A percentile compares a stretch with the other conserved stretches of the same genome.
Conservation (phyloP, 2,329 filamentous ascomycete genomes). For the Colletotrichum lindemuthianum region DNA sequence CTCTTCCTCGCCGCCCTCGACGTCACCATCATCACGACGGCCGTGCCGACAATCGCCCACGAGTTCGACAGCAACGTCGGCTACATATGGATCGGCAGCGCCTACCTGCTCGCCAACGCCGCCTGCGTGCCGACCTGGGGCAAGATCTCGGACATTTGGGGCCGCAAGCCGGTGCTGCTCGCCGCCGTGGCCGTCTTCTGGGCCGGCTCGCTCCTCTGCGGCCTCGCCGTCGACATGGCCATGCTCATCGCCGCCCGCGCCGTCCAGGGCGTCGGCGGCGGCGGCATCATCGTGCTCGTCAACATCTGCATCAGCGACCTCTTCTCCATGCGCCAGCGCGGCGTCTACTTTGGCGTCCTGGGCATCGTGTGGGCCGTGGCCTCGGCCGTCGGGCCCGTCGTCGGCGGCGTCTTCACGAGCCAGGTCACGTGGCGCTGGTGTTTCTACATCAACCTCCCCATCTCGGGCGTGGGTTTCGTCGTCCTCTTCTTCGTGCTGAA, state of each 20-base stretch:
- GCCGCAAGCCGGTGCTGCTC: constrained; percentile 63
- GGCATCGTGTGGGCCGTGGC: constrained; percentile 75
- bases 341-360: constrained; percentile 70
- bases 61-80: constrained; percentile 71
- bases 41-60: constrained; percentile 67
- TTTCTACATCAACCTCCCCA: constrained; percentile 55
- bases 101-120: constrained; percentile 76
- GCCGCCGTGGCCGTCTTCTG: constrained; percentile 61
- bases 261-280: constrained; percentile 62
- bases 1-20: constrained; percentile 60
- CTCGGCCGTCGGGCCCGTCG: constrained; percentile 70
- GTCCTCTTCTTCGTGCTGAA: constrained; percentile 71
- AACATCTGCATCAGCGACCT: constrained; percentile 65
- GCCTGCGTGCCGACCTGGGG: constrained; percentile 78
- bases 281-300: constrained; percentile 62
- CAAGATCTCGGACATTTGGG: constrained; percentile 67
- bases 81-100: constrained; percentile 82
- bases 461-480: constrained; percentile 64
- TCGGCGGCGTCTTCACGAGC: constrained; percentile 73
- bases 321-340: constrained; percentile 57
- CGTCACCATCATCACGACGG: constrained; percentile 68
- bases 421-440: constrained; percentile 71
- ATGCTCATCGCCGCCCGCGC: constrained; percentile 59
- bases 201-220: constrained; percentile 60
- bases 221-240: constrained; percentile 54